Conservation (phyloP, 164 flowering plant genomes). For the Litsea cubeba region DNA sequence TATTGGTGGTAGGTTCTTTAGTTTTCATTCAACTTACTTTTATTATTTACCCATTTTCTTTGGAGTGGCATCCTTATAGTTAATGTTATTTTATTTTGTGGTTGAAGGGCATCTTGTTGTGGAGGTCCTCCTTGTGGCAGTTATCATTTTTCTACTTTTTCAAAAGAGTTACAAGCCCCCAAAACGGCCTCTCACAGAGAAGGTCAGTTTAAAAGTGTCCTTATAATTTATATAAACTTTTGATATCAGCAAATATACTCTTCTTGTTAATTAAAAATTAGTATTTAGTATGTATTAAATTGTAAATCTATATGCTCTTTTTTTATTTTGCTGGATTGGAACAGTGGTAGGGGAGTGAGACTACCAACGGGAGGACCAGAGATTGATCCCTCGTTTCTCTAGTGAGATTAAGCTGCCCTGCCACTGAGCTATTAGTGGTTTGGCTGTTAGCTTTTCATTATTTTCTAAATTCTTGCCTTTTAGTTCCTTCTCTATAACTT, state of each 20-base stretch:
- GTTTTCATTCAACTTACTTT: background rate
- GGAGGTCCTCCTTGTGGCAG: slow-evolving; percentile 76
- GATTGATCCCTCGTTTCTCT: too few species aligned
- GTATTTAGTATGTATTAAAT: too few species aligned
- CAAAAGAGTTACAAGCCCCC: slow-evolving; percentile 98
- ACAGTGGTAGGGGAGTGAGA: too few species aligned
- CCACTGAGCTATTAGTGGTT: too few species aligned
- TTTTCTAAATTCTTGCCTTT: too few species aligned
- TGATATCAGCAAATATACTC: background rate
- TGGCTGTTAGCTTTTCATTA: too few species aligned
- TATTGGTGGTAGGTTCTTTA: slow-evolving; percentile 54
- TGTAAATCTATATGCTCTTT: background rate
- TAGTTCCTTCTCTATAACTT: too few species aligned
- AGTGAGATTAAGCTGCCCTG: too few species aligned
- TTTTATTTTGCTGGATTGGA: background rate
- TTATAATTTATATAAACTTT: background rate
- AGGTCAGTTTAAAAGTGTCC: slow-evolving; percentile 27
- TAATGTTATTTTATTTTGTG: slow-evolving; percentile 1
- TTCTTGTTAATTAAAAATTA: background rate
- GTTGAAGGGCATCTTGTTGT: slow-evolving; percentile 79
- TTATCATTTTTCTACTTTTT: slow-evolving; percentile 62
- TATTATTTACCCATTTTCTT: background rate
- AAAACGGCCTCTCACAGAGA: slow-evolving; percentile 70
- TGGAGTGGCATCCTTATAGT: background rate
- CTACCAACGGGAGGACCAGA: too few species aligned